Evolutionary conservation across 2,329 filamentous ascomycete genomes (phyloP).

Genomic region (Clarireedia monteithiana): DNA sequence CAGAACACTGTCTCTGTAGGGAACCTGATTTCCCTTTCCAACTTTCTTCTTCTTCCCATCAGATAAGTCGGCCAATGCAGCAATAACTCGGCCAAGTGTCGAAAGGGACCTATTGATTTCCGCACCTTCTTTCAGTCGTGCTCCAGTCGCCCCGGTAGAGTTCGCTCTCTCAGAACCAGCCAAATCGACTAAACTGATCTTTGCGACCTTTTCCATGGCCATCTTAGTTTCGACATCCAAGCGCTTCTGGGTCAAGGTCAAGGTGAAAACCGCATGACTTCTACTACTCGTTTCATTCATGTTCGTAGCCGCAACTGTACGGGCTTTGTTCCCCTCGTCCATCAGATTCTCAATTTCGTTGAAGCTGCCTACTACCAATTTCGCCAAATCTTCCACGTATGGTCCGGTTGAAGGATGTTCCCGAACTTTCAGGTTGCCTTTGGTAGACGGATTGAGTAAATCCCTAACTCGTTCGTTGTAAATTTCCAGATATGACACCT

Average conservation of each 20-base stretch:
- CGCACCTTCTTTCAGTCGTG: conserved; percentile 90
- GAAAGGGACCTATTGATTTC: conserved; percentile 98
- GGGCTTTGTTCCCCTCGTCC: conserved; percentile 98
- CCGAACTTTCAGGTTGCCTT: conserved; percentile 92
- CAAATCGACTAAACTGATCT: conserved; percentile 96
- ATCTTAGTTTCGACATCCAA: conserved; percentile 89
- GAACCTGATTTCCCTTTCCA: conserved; percentile 67
- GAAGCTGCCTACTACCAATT: conserved; percentile 88
- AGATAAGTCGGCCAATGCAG: conserved; percentile 84
- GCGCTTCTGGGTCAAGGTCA: conserved; percentile 90
- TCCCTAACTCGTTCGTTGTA: conserved; percentile 98
- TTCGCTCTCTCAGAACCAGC: conserved; percentile 94
- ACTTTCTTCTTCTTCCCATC: conserved; percentile 75
- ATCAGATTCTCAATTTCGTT: conserved; percentile 94
- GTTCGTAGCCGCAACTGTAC: conserved; percentile 96
- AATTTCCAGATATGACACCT: conserved; percentile 97
- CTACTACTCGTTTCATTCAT: conserved; percentile 99
- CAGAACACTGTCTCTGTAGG: conserved; percentile 92
- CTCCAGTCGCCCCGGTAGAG: conserved; percentile 94
- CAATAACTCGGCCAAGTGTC: conserved; percentile 94
- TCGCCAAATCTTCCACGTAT: conserved; percentile 96
- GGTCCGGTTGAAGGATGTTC: conserved; percentile 96
- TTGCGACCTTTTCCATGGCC: conserved; percentile 95
- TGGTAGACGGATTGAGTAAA: conserved; percentile 87
- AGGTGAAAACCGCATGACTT: conserved; percentile 95